A percentile compares a stretch with the other conserved stretches of the same genome.
These are phyloP conservation scores for Phytophthora fragariae DNA, from an alignment of 352 stramenopile species.

Conservation along the genomic window DNA sequence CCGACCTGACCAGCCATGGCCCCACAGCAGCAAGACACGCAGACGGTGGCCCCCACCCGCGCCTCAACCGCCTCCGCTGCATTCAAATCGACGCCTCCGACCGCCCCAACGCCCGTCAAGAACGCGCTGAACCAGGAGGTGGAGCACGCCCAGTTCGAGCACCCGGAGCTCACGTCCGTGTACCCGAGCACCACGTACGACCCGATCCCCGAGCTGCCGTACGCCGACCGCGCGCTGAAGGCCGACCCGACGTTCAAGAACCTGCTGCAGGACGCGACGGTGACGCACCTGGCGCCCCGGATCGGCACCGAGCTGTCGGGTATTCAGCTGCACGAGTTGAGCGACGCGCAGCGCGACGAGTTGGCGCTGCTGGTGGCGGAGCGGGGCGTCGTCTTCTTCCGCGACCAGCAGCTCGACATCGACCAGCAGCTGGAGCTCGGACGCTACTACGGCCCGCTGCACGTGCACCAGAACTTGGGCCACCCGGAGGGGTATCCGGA, in stretches of 20 bases:
- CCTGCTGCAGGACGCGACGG: constrained; percentile 5
- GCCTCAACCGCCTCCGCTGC: background rate
- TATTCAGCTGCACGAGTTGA: constrained; percentile 3
- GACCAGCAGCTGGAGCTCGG: constrained; percentile 3
- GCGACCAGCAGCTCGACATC: constrained; percentile 1
- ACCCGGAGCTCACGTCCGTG: constrained; percentile 1
- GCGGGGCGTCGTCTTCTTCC: constrained; percentile 3
- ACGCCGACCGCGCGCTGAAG: background rate
- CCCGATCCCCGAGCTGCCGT: constrained; percentile 2
- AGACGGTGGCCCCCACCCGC: background rate
- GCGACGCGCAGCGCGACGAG: background rate
- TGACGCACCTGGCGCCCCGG: constrained; percentile 4
- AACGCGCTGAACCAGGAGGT: too few species aligned
- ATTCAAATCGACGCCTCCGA: background rate
- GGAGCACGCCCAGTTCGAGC: constrained; percentile 4
- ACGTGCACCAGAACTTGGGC: constrained; percentile 5
- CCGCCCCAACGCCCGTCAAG: background rate
- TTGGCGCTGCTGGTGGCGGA: constrained; percentile 7
- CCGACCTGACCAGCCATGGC: background rate
- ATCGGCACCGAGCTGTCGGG: constrained; percentile 7
- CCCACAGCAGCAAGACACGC: constrained; percentile 1
- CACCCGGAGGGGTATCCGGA: background rate
- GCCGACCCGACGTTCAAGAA: constrained; percentile 8
- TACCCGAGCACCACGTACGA: constrained; percentile 1
- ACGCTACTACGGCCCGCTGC: constrained; percentile 6